phyloP scores from a whole-genome alignment of 106 monocot species.

The Apostasia ramifera region DNA sequence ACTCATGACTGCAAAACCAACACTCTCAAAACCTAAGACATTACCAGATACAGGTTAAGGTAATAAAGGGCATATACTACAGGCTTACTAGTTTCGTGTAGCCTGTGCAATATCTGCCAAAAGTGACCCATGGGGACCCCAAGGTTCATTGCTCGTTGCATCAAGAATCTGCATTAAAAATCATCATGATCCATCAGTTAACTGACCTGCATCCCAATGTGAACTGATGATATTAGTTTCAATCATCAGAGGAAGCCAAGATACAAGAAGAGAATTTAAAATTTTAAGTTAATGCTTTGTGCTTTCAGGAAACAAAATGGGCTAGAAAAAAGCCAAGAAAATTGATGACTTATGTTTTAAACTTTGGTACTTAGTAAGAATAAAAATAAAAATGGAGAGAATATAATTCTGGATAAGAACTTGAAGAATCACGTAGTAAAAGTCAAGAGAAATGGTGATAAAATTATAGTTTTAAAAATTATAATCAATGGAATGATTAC shows the following conservation, averaged over 20 bases:
- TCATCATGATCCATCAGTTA: background rate
- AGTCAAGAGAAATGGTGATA: too few relatives aligned
- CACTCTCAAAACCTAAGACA: slow-evolving; percentile 1
- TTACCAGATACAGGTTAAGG: background rate
- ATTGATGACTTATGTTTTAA: too few relatives aligned
- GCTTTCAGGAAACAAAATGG: too few relatives aligned
- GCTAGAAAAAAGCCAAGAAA: too few relatives aligned
- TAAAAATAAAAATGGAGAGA: background rate
- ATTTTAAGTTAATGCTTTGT: background rate
- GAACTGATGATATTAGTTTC: background rate
- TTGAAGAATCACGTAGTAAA: too few relatives aligned
- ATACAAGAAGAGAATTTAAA: background rate
- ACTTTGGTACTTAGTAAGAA: background rate
- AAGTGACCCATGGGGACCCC: slow-evolving; percentile 95
- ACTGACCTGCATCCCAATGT: background rate
- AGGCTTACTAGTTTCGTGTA: slow-evolving; percentile 71
- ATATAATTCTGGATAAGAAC: too few relatives aligned
- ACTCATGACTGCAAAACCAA: slow-evolving; percentile 67
- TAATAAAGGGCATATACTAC: background rate
- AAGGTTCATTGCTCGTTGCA: slow-evolving; percentile 96
- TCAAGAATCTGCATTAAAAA: slow-evolving; percentile 71
- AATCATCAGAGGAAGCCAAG: background rate
- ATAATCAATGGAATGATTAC: too few relatives aligned
- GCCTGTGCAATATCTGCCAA: slow-evolving; percentile 92
- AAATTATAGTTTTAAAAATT: too few relatives aligned